Base-by-base conservation (phyloP, 129 eudicot species). In the Centella asiatica region DNA sequence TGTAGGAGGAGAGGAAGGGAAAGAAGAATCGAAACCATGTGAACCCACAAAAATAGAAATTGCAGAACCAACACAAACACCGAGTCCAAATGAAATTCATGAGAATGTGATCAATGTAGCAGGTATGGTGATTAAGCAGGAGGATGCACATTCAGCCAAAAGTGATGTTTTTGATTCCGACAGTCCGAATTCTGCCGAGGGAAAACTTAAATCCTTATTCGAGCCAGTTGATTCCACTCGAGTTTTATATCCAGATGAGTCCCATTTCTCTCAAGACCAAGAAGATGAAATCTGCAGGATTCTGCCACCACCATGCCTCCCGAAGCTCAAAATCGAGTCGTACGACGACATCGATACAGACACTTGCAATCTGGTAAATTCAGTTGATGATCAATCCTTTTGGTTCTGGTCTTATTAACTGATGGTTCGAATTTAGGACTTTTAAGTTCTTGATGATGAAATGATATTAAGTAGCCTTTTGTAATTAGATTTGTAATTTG, bases 91-190 rank as follows among this genome's bases (percentile, higher is more conserved):
- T 40, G 14, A 34, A 11, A 14, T 44, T 18, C 36, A 51, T 46
- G 60, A 67, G 46, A 64, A 52, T 34, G 67, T 55, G 65, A 27
- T 61, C 57, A 44, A 58, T 51, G 77, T 42, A 55, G 68, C 80
- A 17, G 63, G 26, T 25, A 56, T 72, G 39, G 65, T 67, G 4
- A 68, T 76, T 67, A 86, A 83, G 62, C 83, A 72, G 62, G 90
- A 87, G 62, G 85, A 80, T 39, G 92, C 81, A 5, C 80, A 77
- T 69, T 85, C 97, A 1, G 85, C 80, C 2, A 82, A 77, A 58
- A 85, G 97, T 45, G 95, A 89, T 54, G 74, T 89, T 14, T 65
- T 80, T 13, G 97, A 89, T 59, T 85, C 95, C 0, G 89, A 84
- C 26, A 81, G 89, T 76, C 85, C 87, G 15, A 81, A 59, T 69